Evolutionary conservation across 1,284 basidiomycete genomes (phyloP).

Genomic region (Tilletia indica): DNA sequence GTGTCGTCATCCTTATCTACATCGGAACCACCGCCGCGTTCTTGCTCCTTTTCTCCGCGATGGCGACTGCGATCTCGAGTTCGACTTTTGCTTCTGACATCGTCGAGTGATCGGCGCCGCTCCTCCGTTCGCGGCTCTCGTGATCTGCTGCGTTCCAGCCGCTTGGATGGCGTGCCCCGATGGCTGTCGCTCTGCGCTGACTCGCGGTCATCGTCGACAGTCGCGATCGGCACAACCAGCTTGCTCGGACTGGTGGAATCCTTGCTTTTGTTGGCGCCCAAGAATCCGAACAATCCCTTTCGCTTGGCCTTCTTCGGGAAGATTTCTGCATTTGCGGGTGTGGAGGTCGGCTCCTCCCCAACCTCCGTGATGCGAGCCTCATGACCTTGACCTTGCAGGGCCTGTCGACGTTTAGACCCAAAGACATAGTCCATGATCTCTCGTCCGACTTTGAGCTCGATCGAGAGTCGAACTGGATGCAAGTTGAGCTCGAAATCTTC

Average conservation of each 20-base stretch:
- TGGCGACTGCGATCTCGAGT: neutral
- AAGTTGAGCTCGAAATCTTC: conserved; percentile 77
- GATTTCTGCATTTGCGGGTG: neutral
- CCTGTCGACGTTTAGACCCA: conserved; percentile 49
- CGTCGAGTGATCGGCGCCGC: neutral
- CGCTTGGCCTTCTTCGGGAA: conserved; percentile 2
- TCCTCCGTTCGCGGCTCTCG: neutral
- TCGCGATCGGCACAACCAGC: neutral
- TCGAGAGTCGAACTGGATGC: conserved; percentile 71
- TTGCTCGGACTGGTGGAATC: neutral
- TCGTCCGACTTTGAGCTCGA: conserved; percentile 77
- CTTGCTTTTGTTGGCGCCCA: neutral
- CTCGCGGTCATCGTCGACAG: neutral
- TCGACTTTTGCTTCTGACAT: neutral
- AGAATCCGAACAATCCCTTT: conserved; percentile 8
- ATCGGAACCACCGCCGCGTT: neutral
- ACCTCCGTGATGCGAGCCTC: conserved; percentile 20
- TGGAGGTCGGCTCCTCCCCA: neutral
- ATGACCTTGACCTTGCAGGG: conserved; percentile 29
- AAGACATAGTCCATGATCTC: conserved; percentile 87
- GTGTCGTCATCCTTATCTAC: neutral
- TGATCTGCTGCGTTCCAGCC: neutral
- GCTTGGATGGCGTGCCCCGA: neutral
- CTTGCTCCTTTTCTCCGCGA: neutral
- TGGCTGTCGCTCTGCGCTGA: neutral